Evolutionary conservation across 2,329 filamentous ascomycete species (phyloP), one percentile per base, ranked within the genome.

Genomic region (Arthrinium puccinioides): DNA sequence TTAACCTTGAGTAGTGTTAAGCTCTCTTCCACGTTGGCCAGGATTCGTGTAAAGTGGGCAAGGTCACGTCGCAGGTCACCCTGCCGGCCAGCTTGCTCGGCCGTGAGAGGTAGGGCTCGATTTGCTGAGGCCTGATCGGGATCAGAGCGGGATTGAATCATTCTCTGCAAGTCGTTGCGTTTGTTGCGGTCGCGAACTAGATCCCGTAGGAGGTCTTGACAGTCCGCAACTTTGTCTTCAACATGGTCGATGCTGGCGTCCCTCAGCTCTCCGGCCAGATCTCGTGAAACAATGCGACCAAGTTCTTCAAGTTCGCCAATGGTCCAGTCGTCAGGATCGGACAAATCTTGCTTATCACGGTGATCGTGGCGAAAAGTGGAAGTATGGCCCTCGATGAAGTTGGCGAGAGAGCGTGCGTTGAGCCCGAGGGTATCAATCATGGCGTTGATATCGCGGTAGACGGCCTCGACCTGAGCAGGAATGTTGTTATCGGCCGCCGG

Each of bases 391-490:
- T 75, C 70, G 29, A 89, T 69, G 45, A 82, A 83, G 9, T 67
- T 67, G 32, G 70, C 68, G 25, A 90, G 75, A 6, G 85, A 79
- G 13, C 75, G 69, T 9, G 69, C 79, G 55, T 97, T 97, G 34
- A 96, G 73, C 9, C 90, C 90, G 27, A 97, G 66, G 0, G 86
- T 90, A 51, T 96, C 87, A 29, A 98, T 81, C 92, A 97, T 98
- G 10, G 85, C 85, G 58, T 92, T 90, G 55, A 90, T 85, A 51
- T 90, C 86, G 30, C 83, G 75, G 56, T 86, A 92, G 2, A 83
- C 67, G 14, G 76, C 72, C 51, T 83, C 79, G 16, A 79, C 76
- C 47, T 82, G 78, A 8, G 72, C 69, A 4, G 77, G 72, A 21
- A 82, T 67, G 31, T 69, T 78, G 38, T 79, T 72, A 36, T 68